Evolutionary conservation across 2,329 filamentous ascomycete genomes (phyloP).

Genomic region (Lanzia echinophila): DNA sequence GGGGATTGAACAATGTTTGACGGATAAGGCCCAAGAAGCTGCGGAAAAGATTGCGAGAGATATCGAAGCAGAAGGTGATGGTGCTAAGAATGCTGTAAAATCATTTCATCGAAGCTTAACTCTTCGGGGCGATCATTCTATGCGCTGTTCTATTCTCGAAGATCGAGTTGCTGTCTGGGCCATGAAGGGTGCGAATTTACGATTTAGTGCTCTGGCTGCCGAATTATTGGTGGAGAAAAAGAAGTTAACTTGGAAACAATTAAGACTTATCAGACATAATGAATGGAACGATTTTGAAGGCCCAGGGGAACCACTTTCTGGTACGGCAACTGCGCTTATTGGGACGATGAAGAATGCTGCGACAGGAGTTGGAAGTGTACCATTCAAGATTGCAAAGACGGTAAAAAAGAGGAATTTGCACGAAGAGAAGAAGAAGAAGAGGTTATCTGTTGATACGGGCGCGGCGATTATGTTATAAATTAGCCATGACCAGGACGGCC

Average conservation of each 20-base stretch:
- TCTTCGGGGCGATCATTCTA: constrained; percentile 43
- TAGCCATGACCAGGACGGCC: too few species aligned
- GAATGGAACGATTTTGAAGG: constrained; percentile 76
- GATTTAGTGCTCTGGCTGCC: constrained; percentile 57
- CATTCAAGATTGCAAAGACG: constrained; percentile 52
- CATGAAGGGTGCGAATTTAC: constrained; percentile 52
- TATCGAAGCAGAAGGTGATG: constrained; percentile 58
- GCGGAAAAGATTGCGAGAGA: constrained; percentile 52
- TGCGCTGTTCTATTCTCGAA: constrained; percentile 60
- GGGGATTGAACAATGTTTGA: constrained; percentile 63
- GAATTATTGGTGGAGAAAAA: constrained; percentile 56
- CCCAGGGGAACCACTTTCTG: constrained; percentile 65
- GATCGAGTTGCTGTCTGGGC: constrained; percentile 61
- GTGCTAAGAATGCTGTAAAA: constrained; percentile 61
- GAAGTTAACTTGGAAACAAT: constrained; percentile 54
- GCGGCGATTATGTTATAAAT: too few species aligned
- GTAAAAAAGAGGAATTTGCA: constrained; percentile 48
- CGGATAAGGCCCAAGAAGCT: constrained; percentile 50
- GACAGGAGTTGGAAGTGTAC: constrained; percentile 57
- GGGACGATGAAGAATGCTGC: constrained; percentile 52
- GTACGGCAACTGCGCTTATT: constrained; percentile 55
- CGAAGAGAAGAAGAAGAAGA: constrained; percentile 36
- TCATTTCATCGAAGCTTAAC: constrained; percentile 58
- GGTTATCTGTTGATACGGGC: constrained; percentile 20
- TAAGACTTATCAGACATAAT: constrained; percentile 57